Evolutionary conservation across 2,329 filamentous ascomycete species (phyloP), one percentile per base, ranked within the genome.

Genomic region (Fusarium virguliforme): DNA sequence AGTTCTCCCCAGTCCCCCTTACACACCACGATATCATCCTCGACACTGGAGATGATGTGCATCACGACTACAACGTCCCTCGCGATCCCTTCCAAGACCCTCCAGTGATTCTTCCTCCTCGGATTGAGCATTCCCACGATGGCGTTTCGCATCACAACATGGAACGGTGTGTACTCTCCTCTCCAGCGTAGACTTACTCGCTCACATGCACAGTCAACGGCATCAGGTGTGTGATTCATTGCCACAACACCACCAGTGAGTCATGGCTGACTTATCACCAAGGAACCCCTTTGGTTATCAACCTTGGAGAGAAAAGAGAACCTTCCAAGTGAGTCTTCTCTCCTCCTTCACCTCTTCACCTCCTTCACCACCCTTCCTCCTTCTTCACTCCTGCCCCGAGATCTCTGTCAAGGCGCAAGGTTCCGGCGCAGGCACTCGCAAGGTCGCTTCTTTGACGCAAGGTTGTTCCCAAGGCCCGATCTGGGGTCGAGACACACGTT

Each of bases 211-310:
- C 34, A 94, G 92, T 94, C 46, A 95, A 95, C 80, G 93, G 93
- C 76, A 95, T 95, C 78, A 88, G 91, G 91, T 92, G 77, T n/a
- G 78, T 71, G 62, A 62, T 54, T 73, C 60, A 55, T 48, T 28
- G 15, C 10, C 9, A 15, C 18, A 18, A 18, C 18, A 18, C 18
- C 18, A 18, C 18, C 1, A 2, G 18, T 18, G 18, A 18, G 18
- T 18, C 18, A 18, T 18, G 2, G 18, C 62, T 72, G 63, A 72
- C 41, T 28, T 9, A 2, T 1, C 10, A 32, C 56, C 37, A 26
- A 93, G 92, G 72, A 95, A 95, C 75, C 93, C 93, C 3, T 95
- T 95, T 74, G 87, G 88, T n/a, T 95, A 95, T 77, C 89, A 94
- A 77, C 93, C 93, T 88, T 95, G 93, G 93, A 86, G 90, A 71